A percentile compares a stretch with the other conserved stretches of the same genome.
Conservation (phyloP, 129 eudicot species). For the Escallonia rubra region DNA sequence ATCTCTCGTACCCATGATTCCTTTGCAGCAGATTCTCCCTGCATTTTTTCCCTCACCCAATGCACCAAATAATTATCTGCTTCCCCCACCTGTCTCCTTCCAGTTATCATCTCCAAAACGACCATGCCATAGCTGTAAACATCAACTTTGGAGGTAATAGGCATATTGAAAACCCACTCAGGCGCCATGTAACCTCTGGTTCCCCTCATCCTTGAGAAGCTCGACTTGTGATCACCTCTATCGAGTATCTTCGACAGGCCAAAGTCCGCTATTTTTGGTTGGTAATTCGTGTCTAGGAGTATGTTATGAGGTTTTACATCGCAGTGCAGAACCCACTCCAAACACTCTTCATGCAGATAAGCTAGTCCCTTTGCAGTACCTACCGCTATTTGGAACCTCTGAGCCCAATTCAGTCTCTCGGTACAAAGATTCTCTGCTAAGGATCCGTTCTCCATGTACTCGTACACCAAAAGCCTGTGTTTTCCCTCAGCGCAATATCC, state of each 20-base stretch:
- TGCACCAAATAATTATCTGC: constrained; percentile 12
- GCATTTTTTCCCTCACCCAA: constrained; percentile 21
- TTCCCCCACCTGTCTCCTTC: constrained; percentile 16
- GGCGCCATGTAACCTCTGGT: constrained; percentile 42
- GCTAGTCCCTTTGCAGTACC: constrained; percentile 26
- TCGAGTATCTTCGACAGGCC: constrained; percentile 19
- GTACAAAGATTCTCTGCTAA: constrained; percentile 10
- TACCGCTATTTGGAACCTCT: constrained; percentile 10
- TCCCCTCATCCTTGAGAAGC: constrained; percentile 16
- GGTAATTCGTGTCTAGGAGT: constrained; percentile 11
- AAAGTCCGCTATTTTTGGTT: constrained; percentile 26
- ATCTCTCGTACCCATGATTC: constrained; percentile 19
- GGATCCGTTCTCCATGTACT: constrained; percentile 28
- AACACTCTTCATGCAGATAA: constrained; percentile 31
- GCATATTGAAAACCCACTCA: constrained; percentile 28
- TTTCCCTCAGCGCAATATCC: constrained; percentile 25
- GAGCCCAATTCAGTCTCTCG: constrained; percentile 6
- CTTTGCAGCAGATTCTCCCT: neutral
- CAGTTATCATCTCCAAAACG: constrained; percentile 18
- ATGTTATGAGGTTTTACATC: constrained; percentile 36
- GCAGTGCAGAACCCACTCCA: constrained; percentile 28
- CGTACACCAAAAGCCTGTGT: constrained; percentile 24
- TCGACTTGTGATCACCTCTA: constrained; percentile 2
- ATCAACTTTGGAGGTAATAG: constrained; percentile 26
- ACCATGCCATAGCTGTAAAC: constrained; percentile 22